A percentile compares a stretch with the other conserved stretches of the same genome.
phyloP scores from a whole-genome alignment of 73 alveolate species.

The Tetrahymena thermophila region DNA sequence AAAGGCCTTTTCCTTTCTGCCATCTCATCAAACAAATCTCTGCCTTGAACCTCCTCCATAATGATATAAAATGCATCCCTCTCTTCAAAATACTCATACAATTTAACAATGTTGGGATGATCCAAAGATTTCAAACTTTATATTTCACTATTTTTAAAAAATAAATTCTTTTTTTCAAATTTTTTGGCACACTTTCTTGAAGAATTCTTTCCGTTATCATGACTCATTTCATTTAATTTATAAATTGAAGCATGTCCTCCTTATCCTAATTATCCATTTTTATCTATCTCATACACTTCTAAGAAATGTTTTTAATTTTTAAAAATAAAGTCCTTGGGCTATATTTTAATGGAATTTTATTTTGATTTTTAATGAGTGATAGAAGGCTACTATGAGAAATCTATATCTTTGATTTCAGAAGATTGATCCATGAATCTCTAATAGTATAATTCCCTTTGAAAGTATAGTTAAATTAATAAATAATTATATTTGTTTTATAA shows the following conservation, averaged over 20 bases:
- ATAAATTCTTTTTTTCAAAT: not conserved
- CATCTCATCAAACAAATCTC: not conserved
- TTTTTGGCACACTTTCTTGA: not conserved
- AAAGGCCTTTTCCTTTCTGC: not conserved
- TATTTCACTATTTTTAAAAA: not conserved
- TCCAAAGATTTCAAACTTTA: not conserved
- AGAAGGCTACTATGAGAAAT: not conserved
- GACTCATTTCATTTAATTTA: not conserved
- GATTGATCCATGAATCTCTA: not conserved
- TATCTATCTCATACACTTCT: not conserved
- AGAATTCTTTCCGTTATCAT: not conserved
- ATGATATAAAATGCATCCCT: not conserved
- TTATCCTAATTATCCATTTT: not conserved
- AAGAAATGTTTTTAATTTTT: not conserved
- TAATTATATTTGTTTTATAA: no score
- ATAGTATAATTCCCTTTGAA: no score
- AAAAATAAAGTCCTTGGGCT: not conserved
- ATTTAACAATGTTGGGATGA: not conserved
- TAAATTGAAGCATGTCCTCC: not conserved
- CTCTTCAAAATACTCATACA: not conserved
- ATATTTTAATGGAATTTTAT: not conserved
- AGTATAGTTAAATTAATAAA: no score
- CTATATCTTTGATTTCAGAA: no score
- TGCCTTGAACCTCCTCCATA: not conserved
- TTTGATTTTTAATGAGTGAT: not conserved